Conservation (phyloP, 345 rosid genomes). For the Laguncularia racemosa region DNA sequence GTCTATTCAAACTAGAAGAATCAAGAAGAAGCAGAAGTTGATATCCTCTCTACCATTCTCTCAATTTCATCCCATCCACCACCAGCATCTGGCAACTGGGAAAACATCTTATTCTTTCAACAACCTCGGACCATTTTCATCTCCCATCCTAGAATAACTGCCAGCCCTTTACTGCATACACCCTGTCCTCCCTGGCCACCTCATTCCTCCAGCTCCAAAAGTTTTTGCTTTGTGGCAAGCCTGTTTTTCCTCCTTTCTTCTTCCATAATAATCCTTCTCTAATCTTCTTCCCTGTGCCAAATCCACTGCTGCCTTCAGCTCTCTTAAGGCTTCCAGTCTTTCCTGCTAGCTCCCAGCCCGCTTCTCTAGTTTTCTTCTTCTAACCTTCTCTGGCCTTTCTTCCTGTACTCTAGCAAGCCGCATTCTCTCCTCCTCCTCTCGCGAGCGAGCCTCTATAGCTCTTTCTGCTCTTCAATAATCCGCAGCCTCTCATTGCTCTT, state of each 20-base stretch:
- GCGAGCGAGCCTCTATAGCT: constrained; percentile 66
- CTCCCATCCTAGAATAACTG: constrained; percentile 37
- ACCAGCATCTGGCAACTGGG: constrained; percentile 33
- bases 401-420: constrained; percentile 74
- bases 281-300: constrained; percentile 95
- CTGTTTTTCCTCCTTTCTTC: constrained; percentile 95
- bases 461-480: constrained; percentile 78
- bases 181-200: constrained; percentile 81
- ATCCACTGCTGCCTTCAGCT: constrained; percentile 80
- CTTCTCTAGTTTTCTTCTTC: constrained; percentile 90
- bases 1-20: constrained; percentile 43
- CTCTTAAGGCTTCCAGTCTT: constrained; percentile 51
- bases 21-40: constrained; percentile 68
- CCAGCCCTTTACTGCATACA: constrained; percentile 42
- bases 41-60: constrained; percentile 85
- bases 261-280: constrained; percentile 60
- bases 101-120: constrained; percentile 37
- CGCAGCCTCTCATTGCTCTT: constrained; percentile 82
- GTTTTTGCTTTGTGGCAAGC: constrained; percentile 96
- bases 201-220: constrained; percentile 87
- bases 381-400: constrained; percentile 55
- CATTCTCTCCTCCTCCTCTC: constrained; percentile 86
- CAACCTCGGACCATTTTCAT: constrained; percentile 38
- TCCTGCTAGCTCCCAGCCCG: constrained; percentile 87
- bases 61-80: constrained; percentile 92